Evolutionary conservation across 768 basidiomycete species (phyloP).

Genomic region (Imleria badia): DNA sequence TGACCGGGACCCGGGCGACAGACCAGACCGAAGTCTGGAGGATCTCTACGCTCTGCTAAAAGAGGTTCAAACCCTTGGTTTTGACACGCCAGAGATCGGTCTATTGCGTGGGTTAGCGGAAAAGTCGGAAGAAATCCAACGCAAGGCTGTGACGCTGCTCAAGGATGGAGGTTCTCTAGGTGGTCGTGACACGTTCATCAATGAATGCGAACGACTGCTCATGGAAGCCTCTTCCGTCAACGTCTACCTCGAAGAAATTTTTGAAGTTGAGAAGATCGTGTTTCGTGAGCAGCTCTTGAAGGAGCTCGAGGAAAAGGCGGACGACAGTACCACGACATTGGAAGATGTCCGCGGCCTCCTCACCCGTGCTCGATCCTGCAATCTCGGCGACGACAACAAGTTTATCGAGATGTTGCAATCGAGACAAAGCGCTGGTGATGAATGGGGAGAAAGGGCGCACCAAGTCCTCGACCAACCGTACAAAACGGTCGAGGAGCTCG

Average conservation of each 20-base stretch:
- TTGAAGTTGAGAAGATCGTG: slow-evolving; percentile 77
- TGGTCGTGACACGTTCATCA: slow-evolving; percentile 56
- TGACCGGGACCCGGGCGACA: slow-evolving; percentile 57
- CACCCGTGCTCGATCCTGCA: slow-evolving; percentile 66
- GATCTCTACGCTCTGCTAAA: slow-evolving; percentile 68
- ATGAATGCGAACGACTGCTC: slow-evolving; percentile 71
- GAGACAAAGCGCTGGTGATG: slow-evolving; percentile 64
- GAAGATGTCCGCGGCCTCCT: slow-evolving; percentile 77
- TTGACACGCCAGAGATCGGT: slow-evolving; percentile 77
- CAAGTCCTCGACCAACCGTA: slow-evolving; percentile 63
- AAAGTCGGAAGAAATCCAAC: slow-evolving; percentile 64
- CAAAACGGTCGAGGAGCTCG: slow-evolving; percentile 76
- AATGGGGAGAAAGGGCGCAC: slow-evolving; percentile 76
- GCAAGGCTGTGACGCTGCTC: slow-evolving; percentile 55
- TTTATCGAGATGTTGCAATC: slow-evolving; percentile 62
- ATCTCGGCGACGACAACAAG: slow-evolving; percentile 62
- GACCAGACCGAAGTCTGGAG: slow-evolving; percentile 67
- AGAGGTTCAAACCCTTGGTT: slow-evolving; percentile 78
- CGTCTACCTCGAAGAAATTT: slow-evolving; percentile 78
- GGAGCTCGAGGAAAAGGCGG: slow-evolving; percentile 73
- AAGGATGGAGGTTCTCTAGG: slow-evolving; percentile 39
- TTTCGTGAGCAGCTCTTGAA: slow-evolving; percentile 73
- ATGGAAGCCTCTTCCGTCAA: slow-evolving; percentile 73
- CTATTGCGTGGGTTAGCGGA: slow-evolving; percentile 52
- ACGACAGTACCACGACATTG: slow-evolving; percentile 64